These are phyloP conservation scores for Phytopythium vexans DNA, from an alignment of 352 stramenopile species.

Conservation along the genomic window DNA sequence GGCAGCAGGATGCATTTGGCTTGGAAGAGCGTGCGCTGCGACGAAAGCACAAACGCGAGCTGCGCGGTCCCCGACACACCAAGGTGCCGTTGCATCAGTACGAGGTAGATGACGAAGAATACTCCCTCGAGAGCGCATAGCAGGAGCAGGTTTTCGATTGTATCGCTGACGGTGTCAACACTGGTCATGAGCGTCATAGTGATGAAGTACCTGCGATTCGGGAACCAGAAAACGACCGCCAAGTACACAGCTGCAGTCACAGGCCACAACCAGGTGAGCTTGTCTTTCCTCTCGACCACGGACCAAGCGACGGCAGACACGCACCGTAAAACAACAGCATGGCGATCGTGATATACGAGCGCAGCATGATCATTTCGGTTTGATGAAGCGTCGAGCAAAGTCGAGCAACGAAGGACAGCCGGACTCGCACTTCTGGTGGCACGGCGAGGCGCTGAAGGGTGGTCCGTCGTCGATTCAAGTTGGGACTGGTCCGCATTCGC, in stretches of 20 bases:
- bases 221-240: constrained; percentile 13
- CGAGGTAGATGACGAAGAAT: constrained; percentile 18
- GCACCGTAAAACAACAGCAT: constrained; percentile 27
- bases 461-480: not conserved
- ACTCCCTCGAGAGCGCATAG: constrained; percentile 11
- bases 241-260: constrained; percentile 14
- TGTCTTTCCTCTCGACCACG: not conserved
- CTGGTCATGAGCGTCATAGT: constrained; percentile 18
- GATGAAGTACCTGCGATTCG: constrained; percentile 19
- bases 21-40: constrained; percentile 20
- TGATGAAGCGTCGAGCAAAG: constrained; percentile 17
- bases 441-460: constrained; percentile 12
- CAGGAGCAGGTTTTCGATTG: constrained; percentile 8
- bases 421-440: constrained; percentile 6
- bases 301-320: not conserved
- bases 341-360: constrained; percentile 27
- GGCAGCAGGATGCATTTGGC: constrained; percentile 15
- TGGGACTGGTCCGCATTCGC: not conserved
- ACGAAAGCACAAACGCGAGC: constrained; percentile 27
- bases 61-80: constrained; percentile 9
- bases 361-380: constrained; percentile 28
- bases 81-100: constrained; percentile 6
- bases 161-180: constrained; percentile 4
- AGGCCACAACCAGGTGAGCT: not conserved
- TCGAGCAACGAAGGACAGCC: constrained; percentile 9